Percentiles rank a stretch among this genome's conserved stretches.
These are phyloP conservation scores for Colletotrichum theobromicola DNA, from an alignment of 2,329 filamentous ascomycete species.

Conservation along the genomic window DNA sequence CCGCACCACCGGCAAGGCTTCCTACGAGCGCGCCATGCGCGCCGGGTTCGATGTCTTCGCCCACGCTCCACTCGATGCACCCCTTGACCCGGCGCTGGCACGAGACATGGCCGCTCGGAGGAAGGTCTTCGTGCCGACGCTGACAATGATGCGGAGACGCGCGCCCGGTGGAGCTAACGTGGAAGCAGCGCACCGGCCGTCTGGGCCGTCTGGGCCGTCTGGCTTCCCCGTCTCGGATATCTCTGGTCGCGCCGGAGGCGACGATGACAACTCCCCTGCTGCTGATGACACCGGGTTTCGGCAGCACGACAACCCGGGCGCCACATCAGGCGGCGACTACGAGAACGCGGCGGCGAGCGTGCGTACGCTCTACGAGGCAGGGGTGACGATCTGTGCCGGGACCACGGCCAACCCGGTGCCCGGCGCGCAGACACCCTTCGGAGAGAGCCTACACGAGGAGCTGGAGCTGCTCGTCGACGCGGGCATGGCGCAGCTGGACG, in stretches of 20 bases:
- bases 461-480: constrained; percentile 25
- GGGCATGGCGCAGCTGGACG: constrained; percentile 24
- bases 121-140: constrained; percentile 31
- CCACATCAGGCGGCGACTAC: constrained; percentile 22
- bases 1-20: constrained; percentile 27
- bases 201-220: neutral
- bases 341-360: constrained; percentile 28
- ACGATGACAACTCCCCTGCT: neutral
- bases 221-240: neutral
- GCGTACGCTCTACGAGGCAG: constrained; percentile 26
- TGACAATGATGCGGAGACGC: constrained; percentile 24
- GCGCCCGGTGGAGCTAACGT: neutral
- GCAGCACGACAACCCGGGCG: neutral
- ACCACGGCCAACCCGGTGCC: constrained; percentile 31
- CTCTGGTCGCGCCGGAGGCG: neutral
- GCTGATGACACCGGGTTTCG: neutral
- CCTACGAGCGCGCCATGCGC: constrained; percentile 28
- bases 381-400: constrained; percentile 34
- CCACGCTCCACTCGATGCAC: constrained; percentile 30
- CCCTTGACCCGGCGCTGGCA: constrained; percentile 25
- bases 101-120: constrained; percentile 20
- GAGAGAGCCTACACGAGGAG: constrained; percentile 27
- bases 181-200: too few relatives aligned
- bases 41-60: constrained; percentile 33
- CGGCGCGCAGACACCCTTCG: constrained; percentile 13